Base-by-base conservation (phyloP, 768 basidiomycete species). In the Hortiboletus flavorubellus region DNA sequence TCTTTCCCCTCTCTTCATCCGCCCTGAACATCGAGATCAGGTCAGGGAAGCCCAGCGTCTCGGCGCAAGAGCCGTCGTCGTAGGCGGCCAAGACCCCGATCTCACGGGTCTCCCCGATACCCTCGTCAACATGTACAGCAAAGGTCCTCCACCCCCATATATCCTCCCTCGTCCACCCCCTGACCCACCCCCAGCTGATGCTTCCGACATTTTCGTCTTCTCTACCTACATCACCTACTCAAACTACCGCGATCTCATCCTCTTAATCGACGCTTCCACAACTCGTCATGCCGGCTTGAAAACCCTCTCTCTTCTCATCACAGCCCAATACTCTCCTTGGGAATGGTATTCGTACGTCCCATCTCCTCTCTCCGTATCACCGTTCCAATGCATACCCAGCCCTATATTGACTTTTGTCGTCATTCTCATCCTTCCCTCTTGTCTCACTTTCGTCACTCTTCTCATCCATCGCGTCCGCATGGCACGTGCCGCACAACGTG, bases 41-140 rank as follows among this genome's bases (percentile, higher is more conserved):
- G 64, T 85, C 37, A 74, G 87, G 46, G 83, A 85, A 61, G 88
- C 86, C 8, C 80, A 85, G 65, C 60, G 66, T 42, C 74, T 91
- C 21, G 94, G 94, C 10, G 94, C 95, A 6, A 82, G 77, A 62
- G 96, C 87, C 5, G 86, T 97, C 44, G 85, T 98, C n/a, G 91
- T 98, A 8, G 96, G 95, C 37, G 95, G 95, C 35, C 80, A 86
- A 60, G 77, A 86, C 62, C 85, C 86, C 18, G 81, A 79, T 18
- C 65, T 78, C 54, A 80, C 78, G 35, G 90, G 85, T 8, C 80
- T 80, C 59, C 82, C 93, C 35, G 87, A 93, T 65, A 78, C 82
- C 29, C 77, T 97, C 57, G 80, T 94, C 49, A 93, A 89, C 63
- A 95, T 97, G 91, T 97, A 90, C 73, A 91, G 88, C 69, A 90